Evolutionary conservation across 192 early-diverging fungal genomes (phyloP), one percentile per base, ranked within the genome.

Genomic region (Gaertneriomyces semiglobifer): DNA sequence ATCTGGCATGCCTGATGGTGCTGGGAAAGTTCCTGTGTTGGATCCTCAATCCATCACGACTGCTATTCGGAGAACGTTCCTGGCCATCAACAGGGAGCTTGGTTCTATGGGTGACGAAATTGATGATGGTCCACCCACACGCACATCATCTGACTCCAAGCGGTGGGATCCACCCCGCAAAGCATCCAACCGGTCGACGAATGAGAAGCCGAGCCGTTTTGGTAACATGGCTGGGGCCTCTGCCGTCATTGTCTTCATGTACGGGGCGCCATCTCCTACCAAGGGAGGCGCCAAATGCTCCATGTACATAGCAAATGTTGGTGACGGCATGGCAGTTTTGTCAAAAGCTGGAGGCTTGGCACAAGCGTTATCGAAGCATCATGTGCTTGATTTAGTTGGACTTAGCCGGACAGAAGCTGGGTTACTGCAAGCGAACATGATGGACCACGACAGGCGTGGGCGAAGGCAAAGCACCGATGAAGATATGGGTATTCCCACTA

Each of bases 221-320:
- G 58, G n/a, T 47, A 46, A 9, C 39, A 25, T 68, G 40, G 48
- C 59, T 16, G 93, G 93, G n/a, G 88, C 89, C 4, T 92, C 91
- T 0, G 92, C 90, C 3, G 72, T 89, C 19, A 81, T 95, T 2
- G 88, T 86, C 2, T 95, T 92, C 65, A 83, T 95, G 53, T 79
- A 84, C 43, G 89, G 90, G 11, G 81, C 79, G 33, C 46, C 62
- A 2, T 5, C 53, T 9, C 65, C 40, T 0, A 59, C 45, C 16
- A 38, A 47, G 25, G 41, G 57, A 9, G 52, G 53, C 20, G 73
- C 47, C 44, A 74, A 52, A 45, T 77, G 75, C 65, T 89, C 79
- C 19, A 72, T 93, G 53, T 93, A 93, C 63, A 88, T 91, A 6
- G 90, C 92, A 10, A 93, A 93, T 63, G 89, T 91, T 4, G 92